phyloP scores from a whole-genome alignment of 108 stramenopile genomes.

The Phaeodactylum tricornutum region DNA sequence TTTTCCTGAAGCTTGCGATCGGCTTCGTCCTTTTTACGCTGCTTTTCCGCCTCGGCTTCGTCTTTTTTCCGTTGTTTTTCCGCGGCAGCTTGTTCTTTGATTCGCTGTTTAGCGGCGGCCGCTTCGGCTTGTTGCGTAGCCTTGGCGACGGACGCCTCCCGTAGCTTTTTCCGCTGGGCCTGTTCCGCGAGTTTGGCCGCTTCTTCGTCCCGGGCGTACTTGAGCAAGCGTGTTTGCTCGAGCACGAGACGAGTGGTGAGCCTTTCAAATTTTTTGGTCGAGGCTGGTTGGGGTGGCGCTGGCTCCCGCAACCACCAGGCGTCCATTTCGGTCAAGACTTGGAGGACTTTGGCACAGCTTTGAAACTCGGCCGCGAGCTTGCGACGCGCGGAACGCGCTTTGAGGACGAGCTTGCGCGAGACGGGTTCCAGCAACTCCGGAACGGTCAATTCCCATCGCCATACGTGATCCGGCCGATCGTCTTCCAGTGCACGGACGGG shows the following conservation, averaged over 20 bases:
- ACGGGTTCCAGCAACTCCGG: constrained; percentile 41
- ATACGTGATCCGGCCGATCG: constrained; percentile 30
- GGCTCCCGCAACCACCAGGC: constrained; percentile 7
- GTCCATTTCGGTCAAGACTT: constrained; percentile 35
- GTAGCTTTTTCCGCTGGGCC: constrained; percentile 47
- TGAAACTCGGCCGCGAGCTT: constrained; percentile 34
- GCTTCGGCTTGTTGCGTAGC: constrained; percentile 25
- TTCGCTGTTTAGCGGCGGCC: constrained; percentile 29
- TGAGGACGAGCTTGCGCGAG: constrained; percentile 33
- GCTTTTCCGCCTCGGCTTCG: constrained; percentile 20
- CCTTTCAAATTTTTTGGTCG: constrained; percentile 9
- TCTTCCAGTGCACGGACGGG: constrained; percentile 11
- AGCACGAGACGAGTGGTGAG: constrained; percentile 9
- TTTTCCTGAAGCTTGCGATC: constrained; percentile 12
- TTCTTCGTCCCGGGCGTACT: constrained; percentile 53
- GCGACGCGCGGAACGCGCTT: constrained; percentile 42
- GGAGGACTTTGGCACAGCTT: constrained; percentile 34
- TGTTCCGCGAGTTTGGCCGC: constrained; percentile 66
- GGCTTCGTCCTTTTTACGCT: constrained; percentile 29
- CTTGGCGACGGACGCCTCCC: constrained; percentile 36
- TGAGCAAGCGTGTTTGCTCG: constrained; percentile 20
- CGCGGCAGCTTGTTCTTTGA: constrained; percentile 32
- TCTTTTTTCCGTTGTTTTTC: constrained; percentile 21
- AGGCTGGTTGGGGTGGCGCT: not conserved
- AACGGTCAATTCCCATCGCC: constrained; percentile 72